phyloP scores from a whole-genome alignment of 371 early-diverging fungal genomes.

The Saksenaea vasiformis region DNA sequence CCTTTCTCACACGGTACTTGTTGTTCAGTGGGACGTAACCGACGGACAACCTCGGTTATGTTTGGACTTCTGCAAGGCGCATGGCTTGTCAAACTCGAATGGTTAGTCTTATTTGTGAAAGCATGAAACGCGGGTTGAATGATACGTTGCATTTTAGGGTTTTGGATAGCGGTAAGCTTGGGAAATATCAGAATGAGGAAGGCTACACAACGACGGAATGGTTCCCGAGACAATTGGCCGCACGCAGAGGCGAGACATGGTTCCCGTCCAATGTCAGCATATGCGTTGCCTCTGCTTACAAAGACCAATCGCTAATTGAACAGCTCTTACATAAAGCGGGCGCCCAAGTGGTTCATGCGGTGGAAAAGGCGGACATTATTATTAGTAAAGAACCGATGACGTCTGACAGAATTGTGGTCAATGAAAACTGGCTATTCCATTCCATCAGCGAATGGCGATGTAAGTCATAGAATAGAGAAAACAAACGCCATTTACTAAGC shows the following conservation, averaged over 20 bases:
- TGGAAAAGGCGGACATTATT: conserved; percentile 12
- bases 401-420: conserved; percentile 7
- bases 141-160: conserved; percentile 1
- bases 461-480: conserved; percentile 8
- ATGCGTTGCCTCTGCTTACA: conserved; percentile 3
- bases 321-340: conserved; percentile 9
- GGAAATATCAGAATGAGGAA: conserved; percentile 10
- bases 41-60: conserved; percentile 14
- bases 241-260: conserved; percentile 1
- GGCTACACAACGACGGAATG: conserved; percentile 10
- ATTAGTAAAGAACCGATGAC: conserved; percentile 11
- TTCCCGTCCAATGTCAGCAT: conserved; percentile 18
- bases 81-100: conserved; percentile 13
- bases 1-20: neutral
- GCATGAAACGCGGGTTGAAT: neutral
- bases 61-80: conserved; percentile 8
- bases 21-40: conserved; percentile 13
- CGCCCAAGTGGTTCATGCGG: conserved; percentile 4
- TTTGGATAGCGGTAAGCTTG: conserved; percentile 11
- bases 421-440: conserved; percentile 15
- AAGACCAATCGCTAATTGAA: neutral
- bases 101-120: conserved; percentile 1
- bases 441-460: conserved; percentile 21
- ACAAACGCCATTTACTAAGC: neutral
- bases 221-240: conserved; percentile 8